These are phyloP conservation scores for Trichoderma orchidacearum DNA, from an alignment of 495 filamentous ascomycete genomes.

Conservation along the genomic window DNA sequence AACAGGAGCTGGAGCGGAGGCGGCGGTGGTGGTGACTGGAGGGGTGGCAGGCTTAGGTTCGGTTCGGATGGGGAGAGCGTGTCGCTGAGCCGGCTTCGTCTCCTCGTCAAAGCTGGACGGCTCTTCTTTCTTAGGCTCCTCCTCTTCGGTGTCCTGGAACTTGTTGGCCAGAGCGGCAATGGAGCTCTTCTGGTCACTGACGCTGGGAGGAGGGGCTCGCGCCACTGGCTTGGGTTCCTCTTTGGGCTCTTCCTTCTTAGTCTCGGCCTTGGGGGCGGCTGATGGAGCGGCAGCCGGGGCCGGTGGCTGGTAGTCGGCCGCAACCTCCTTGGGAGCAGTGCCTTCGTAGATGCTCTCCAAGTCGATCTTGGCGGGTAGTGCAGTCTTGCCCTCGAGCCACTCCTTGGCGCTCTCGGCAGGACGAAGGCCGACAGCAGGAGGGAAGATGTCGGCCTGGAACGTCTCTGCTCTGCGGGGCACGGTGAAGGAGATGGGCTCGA, in stretches of 20 bases:
- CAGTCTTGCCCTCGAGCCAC: constrained; percentile 78
- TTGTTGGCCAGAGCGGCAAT: constrained; percentile 75
- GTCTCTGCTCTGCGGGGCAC: constrained; percentile 90
- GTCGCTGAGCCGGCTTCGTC: constrained; percentile 37
- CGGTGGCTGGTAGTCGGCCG: constrained; percentile 54
- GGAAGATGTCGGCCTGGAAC: constrained; percentile 96
- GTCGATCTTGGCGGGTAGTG: constrained; percentile 77
- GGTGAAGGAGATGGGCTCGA: constrained; percentile 95
- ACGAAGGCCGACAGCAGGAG: constrained; percentile 61
- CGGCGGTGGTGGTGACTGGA: constrained; percentile 15
- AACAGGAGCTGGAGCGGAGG: constrained; percentile 8
- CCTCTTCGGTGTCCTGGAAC: constrained; percentile 63
- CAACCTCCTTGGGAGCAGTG: constrained; percentile 57
- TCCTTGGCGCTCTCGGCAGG: constrained; percentile 67
- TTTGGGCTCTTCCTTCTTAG: constrained; percentile 40
- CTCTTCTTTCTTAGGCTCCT: constrained; percentile 42
- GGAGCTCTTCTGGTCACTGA: constrained; percentile 72
- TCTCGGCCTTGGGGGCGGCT: constrained; percentile 32
- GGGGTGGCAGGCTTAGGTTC: constrained; percentile 11
- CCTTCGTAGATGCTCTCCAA: constrained; percentile 86
- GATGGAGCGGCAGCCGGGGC: constrained; percentile 29
- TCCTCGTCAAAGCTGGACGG: constrained; percentile 75
- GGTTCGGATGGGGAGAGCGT: constrained; percentile 15
- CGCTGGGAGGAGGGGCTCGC: constrained; percentile 45
- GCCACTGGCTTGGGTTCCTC: constrained; percentile 26